Base-by-base conservation (phyloP, 2,329 filamentous ascomycete genomes). In the Trichoderma arundinaceum region DNA sequence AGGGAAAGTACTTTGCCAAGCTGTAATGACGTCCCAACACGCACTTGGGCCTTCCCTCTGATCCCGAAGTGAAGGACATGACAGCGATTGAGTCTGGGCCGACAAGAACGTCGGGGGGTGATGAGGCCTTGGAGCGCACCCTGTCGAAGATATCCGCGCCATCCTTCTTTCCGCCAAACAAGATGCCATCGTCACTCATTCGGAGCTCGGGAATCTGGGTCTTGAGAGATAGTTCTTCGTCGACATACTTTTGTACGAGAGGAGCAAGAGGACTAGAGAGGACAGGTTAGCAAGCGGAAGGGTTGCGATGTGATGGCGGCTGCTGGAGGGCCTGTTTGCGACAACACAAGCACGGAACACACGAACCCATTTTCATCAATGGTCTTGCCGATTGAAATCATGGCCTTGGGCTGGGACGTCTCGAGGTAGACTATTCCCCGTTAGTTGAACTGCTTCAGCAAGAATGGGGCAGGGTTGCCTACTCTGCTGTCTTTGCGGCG, bases 1-100 rank as follows among this genome's bases (percentile, higher is more conserved):
- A 98, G 19, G 89, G 88, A 74, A 94, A 96, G 80, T 97, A 98
- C 72, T 90, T 89, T 1, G 92, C 86, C 67, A 98, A 81, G 58
- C 88, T 91, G 79, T 90, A 98, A 78, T 98, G 94, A 13, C 94
- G 86, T 1, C 94, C 94, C 64, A 88, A 84, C 12, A 98, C 94
- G 71, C 92, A 92, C 54, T 41, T 58, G 28, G 1, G 22, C 22
- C 22, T 28, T 62, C 33, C 46, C 59, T 7, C 83, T 87, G 1
- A 28, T 28, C 22, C 22, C 4, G 22, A 28, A 28, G 91, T 93
- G 75, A 92, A 93, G 38, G 82, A 86, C 1, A 97, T 81, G 0
- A 59, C 46, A 2, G 41, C 48, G 15, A 41, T 59, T 15, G 56
- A 59, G 17, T 59, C 56, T 8, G 56, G 56, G 10, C 94, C 94